Evolutionary conservation across 2,329 filamentous ascomycete species (phyloP).

Genomic region (Diaporthe australafricana): DNA sequence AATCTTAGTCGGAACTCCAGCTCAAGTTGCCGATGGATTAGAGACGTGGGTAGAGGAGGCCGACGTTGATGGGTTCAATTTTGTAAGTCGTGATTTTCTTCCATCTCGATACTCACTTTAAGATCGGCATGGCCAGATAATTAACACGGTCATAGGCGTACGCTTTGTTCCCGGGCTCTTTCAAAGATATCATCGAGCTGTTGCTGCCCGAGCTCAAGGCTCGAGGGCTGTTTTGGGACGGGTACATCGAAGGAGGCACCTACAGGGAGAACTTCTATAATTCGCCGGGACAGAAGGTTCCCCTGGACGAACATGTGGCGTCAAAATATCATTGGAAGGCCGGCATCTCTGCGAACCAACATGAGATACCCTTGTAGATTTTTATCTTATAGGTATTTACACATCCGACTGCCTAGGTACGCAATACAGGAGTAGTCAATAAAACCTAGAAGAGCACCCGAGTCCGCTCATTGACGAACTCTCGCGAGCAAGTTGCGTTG

Average conservation of each 20-base stretch:
- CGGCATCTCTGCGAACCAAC: slow-evolving; percentile 44
- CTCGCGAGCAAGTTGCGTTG: neutral
- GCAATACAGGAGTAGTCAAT: too few species aligned
- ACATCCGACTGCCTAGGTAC: too few species aligned
- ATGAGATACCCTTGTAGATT: too few species aligned
- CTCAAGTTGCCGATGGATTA: slow-evolving; percentile 74
- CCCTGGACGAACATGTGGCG: slow-evolving; percentile 53
- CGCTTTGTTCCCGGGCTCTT: slow-evolving; percentile 65
- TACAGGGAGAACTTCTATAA: slow-evolving; percentile 57
- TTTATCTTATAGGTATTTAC: too few species aligned
- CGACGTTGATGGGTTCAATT: slow-evolving; percentile 81
- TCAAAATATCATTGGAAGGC: slow-evolving; percentile 54
- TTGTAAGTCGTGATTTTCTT: slow-evolving; percentile 54
- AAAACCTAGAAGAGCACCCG: neutral
- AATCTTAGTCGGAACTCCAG: slow-evolving; percentile 71
- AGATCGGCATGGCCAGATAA: neutral
- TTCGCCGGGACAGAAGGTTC: slow-evolving; percentile 47
- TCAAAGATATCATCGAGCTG: slow-evolving; percentile 74
- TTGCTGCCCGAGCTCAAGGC: slow-evolving; percentile 71
- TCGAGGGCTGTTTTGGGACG: slow-evolving; percentile 68
- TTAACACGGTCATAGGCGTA: slow-evolving; percentile 52
- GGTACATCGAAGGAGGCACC: slow-evolving; percentile 56
- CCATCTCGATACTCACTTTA: neutral
- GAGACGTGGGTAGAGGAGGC: slow-evolving; percentile 76
- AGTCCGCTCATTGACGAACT: neutral